A percentile compares a stretch with the other conserved stretches of the same genome.
phyloP scores from a whole-genome alignment of 805 yeast species.

The Saccharomycopsis microspora region DNA sequence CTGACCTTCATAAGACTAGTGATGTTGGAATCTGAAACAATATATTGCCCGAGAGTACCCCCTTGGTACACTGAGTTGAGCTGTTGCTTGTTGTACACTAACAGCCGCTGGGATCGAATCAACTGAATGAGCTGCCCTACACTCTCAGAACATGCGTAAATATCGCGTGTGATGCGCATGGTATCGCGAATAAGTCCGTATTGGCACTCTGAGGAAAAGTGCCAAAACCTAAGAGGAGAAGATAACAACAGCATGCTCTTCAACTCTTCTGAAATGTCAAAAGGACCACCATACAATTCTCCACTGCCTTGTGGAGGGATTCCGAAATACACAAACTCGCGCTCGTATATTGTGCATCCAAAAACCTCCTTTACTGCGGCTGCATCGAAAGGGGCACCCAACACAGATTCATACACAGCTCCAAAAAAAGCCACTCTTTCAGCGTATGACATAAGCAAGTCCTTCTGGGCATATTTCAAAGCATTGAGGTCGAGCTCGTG shows the following conservation, averaged over 20 bases:
- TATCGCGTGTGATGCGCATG: not conserved
- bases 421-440: constrained; percentile 11
- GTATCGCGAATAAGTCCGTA: constrained; percentile 3
- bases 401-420: constrained; percentile 5
- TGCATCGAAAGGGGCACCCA: constrained; percentile 3
- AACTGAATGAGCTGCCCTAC: not conserved
- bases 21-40: not conserved
- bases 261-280: not conserved
- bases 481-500: not conserved
- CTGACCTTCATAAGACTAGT: not conserved
- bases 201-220: not conserved
- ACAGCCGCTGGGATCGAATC: constrained; percentile 4
- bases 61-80: constrained; percentile 3
- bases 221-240: constrained; percentile 10
- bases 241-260: not conserved
- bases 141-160: not conserved
- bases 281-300: no score
- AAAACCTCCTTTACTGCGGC: constrained; percentile 1
- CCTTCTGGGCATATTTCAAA: constrained; percentile 1
- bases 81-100: constrained; percentile 4
- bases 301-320: not conserved
- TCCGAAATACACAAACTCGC: constrained; percentile 13
- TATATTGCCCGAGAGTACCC: not conserved
- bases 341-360: constrained; percentile 14
- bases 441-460: constrained; percentile 7